Base-by-base conservation (phyloP, 139 green algal species). In the Chlorella sp. region DNA sequence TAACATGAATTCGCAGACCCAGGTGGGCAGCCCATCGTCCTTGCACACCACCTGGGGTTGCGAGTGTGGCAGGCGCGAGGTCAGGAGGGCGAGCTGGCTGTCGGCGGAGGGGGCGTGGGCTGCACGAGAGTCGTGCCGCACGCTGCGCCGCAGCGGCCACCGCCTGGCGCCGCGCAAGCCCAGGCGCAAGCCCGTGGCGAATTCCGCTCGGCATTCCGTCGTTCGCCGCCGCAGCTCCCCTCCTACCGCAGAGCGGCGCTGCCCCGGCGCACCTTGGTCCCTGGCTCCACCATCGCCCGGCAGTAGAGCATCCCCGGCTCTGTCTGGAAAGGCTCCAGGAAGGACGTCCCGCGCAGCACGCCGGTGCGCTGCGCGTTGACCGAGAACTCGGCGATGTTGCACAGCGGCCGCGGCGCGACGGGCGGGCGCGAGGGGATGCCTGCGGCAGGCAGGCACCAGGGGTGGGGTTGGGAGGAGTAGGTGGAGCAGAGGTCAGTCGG, bases 11-110 rank as follows among this genome's bases (percentile, higher is more conserved):
- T 95, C 90, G 73, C 82, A 90, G 27, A 97, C 79, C 93, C 92
- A 97, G 5, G 93, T 97, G 61, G 93, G 93, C 87, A 97, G 69
- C 5, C 93, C 93, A 69, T 97, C 93, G 38, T 82, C 66, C 14
- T 90, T 88, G 51, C 87, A 87, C 68, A 90, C 78, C 72, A 86
- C 76, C 73, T 81, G n/a, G n/a, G n/a, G n/a, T n/a, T n/a, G n/a
- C n/a, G n/a, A n/a, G n/a, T n/a, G n/a, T n/a, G n/a, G n/a, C n/a
- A n/a, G n/a, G n/a, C n/a, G n/a, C n/a, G n/a, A n/a, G n/a, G n/a
- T n/a, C n/a, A n/a, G n/a, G n/a, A n/a, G n/a, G n/a, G n/a, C n/a
- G n/a, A n/a, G n/a, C n/a, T n/a, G n/a, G n/a, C n/a, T n/a, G n/a
- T n/a, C n/a, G n/a, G n/a, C n/a, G n/a, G n/a, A n/a, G n/a, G n/a